Base-by-base conservation (phyloP, 2,329 filamentous ascomycete genomes). In the Penicillium sp. region DNA sequence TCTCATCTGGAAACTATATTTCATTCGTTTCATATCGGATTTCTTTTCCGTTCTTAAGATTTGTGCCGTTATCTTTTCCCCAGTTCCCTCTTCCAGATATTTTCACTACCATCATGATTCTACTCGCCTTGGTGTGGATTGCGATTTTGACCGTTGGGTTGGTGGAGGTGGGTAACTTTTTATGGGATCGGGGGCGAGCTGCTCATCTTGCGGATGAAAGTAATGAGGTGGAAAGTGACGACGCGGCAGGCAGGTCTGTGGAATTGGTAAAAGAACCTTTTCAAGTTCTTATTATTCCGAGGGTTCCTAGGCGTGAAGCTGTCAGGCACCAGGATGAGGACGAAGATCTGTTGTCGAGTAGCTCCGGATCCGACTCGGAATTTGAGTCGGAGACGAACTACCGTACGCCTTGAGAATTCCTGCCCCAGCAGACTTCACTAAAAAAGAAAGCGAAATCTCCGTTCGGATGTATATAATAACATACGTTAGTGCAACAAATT, bases 81-180 rank as follows among this genome's bases (percentile, higher is more conserved):
- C 51, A 43, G 1, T 46, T 55, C 20, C 42, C 50, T 3, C 27
- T 63, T 6, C 57, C 60, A 3, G 56, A 49, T 3, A 40, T 56
- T 1, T 60, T 62, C 22, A 55, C 59, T 2, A 58, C 59, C 0
- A 58, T 65, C 4, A 58, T 61, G 22, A 37, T 64, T 26, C 51
- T 66, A 6, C 49, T 67, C 8, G 53, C 49, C 12, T 47, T 67
- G 49, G 58, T 65, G 5, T 67, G 65, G 65, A 45, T 67, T 41
- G 58, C 57, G 2, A 59, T 67, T 3, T 49, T 67, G 15, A 56
- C 43, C 2, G 54, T 67, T 20, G 63, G 57, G 1, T n/a, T 67
- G 50, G 50, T 64, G 9, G 63, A 65, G 45, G 31, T 65, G 22
- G 59, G 54, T 1, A 61, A 55, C 29, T 62, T 62, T 51, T 2